Conservation (phyloP, 768 basidiomycete species). For the Trametes cinnabarina region DNA sequence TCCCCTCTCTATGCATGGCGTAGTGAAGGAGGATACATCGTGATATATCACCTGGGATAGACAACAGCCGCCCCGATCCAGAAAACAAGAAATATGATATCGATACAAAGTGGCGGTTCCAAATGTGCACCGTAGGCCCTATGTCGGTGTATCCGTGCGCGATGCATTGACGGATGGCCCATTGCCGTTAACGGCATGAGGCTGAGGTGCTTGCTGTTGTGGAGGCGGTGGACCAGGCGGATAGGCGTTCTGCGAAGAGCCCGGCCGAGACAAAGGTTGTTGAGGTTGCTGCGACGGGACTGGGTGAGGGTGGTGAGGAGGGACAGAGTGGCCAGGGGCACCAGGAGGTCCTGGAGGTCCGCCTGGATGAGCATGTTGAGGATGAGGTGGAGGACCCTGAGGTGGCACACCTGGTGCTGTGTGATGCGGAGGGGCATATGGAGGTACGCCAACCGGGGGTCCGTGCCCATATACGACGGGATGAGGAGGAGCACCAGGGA, state of each 20-base stretch:
- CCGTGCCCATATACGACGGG: slow-evolving; percentile 50
- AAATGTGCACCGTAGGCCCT: slow-evolving; percentile 1
- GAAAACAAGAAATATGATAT: slow-evolving; percentile 6
- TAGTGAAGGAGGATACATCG: slow-evolving; percentile 4
- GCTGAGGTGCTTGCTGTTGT: slow-evolving; percentile 2
- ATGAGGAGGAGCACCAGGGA: slow-evolving; percentile 48
- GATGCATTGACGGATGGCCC: slow-evolving; percentile 14
- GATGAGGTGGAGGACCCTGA: slow-evolving; percentile 34
- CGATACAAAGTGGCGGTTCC: slow-evolving; percentile 9
- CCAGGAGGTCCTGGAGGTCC: slow-evolving; percentile 21
- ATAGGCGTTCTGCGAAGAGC: slow-evolving; percentile 54
- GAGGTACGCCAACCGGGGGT: slow-evolving; percentile 28
- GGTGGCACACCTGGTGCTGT: slow-evolving; percentile 41
- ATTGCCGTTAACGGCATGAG: slow-evolving; percentile 30
- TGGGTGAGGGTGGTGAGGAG: slow-evolving; percentile 28
- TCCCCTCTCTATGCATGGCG: slow-evolving; percentile 11
- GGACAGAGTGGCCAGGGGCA: slow-evolving; percentile 33
- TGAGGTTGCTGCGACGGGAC: slow-evolving; percentile 36
- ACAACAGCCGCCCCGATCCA: neutral
- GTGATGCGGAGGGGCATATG: slow-evolving; percentile 41
- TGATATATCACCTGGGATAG: slow-evolving; percentile 7
- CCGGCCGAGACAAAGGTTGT: slow-evolving; percentile 50
- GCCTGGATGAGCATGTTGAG: slow-evolving; percentile 18
- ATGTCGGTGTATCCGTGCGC: slow-evolving; percentile 28
- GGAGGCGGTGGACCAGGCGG: slow-evolving; percentile 36